Conservation (phyloP, 176 grass and related monocot species). For the Carex parvula region DNA sequence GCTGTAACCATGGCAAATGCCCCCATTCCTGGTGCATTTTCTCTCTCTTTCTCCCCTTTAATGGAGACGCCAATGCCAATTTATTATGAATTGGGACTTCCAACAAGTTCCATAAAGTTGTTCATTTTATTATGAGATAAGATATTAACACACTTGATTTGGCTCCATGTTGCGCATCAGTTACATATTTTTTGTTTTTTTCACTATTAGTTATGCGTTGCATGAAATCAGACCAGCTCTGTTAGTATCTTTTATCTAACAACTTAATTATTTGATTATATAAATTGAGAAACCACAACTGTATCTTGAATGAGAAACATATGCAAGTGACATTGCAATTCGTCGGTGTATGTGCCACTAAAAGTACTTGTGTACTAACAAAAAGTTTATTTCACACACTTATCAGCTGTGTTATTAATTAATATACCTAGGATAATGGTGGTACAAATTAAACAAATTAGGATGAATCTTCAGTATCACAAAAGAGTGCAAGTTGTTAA, state of each 20-base stretch:
- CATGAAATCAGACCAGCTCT: no score
- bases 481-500: neutral
- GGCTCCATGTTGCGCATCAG: no score
- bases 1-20: slow-evolving; percentile 4
- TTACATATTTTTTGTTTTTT: no score
- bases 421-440: neutral
- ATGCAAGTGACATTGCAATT: neutral
- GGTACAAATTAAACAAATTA: neutral
- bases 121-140: no score
- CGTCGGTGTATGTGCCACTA: neutral
- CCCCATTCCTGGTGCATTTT: slow-evolving; percentile 2
- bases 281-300: neutral
- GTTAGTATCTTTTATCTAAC: neutral
- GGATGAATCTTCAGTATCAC: neutral
- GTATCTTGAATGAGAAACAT: neutral
- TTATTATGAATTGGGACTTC: neutral
- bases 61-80: neutral
- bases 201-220: no score
- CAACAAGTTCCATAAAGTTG: no score
- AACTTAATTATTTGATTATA: neutral
- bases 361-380: neutral
- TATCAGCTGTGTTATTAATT: neutral
- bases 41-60: neutral
- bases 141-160: no score
- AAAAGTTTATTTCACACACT: neutral